Conservation (phyloP, 2,329 filamentous ascomycete species). For the Knoxdaviesia capensis region DNA sequence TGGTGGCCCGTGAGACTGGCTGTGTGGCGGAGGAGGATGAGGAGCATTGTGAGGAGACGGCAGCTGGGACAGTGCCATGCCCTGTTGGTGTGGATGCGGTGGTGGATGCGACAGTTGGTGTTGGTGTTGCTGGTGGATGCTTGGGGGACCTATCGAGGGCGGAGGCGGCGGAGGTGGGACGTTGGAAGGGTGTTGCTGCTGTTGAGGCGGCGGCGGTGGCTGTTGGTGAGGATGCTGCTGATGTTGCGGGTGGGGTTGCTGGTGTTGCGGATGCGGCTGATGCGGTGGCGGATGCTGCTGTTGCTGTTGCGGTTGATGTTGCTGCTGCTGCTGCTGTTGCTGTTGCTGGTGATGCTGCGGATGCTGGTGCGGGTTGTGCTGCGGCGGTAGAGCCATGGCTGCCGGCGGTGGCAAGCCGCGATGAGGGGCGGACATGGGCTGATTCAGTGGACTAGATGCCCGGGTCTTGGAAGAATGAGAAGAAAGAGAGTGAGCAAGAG, state of each 20-base stretch:
- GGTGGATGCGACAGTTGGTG: constrained; percentile 4
- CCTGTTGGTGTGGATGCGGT: constrained; percentile 1
- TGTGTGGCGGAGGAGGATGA: no score
- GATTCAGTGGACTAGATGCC: constrained; percentile 19
- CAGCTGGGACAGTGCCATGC: background rate
- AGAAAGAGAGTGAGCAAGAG: constrained; percentile 13
- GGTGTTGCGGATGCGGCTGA: constrained; percentile 11
- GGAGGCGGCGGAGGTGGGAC: constrained; percentile 5
- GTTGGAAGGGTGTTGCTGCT: constrained; percentile 1
- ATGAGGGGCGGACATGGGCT: constrained; percentile 49
- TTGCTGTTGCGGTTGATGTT: constrained; percentile 11
- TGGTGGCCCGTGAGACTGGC: constrained; percentile 6
- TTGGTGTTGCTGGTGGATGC: background rate
- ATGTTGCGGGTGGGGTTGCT: constrained; percentile 1
- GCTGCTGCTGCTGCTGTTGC: constrained; percentile 7
- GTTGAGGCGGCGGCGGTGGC: background rate
- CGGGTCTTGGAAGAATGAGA: constrained; percentile 19
- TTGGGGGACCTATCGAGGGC: background rate
- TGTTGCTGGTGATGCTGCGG: constrained; percentile 3
- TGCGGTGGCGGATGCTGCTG: constrained; percentile 11
- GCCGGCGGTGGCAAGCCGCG: constrained; percentile 50
- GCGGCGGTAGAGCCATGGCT: constrained; percentile 38
- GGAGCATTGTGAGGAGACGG: no score
- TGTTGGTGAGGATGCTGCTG: background rate
- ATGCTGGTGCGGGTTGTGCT: constrained; percentile 9